These are phyloP conservation scores for Aureobasidium melanogenum DNA, from an alignment of 2,329 filamentous ascomycete species.

Conservation along the genomic window DNA sequence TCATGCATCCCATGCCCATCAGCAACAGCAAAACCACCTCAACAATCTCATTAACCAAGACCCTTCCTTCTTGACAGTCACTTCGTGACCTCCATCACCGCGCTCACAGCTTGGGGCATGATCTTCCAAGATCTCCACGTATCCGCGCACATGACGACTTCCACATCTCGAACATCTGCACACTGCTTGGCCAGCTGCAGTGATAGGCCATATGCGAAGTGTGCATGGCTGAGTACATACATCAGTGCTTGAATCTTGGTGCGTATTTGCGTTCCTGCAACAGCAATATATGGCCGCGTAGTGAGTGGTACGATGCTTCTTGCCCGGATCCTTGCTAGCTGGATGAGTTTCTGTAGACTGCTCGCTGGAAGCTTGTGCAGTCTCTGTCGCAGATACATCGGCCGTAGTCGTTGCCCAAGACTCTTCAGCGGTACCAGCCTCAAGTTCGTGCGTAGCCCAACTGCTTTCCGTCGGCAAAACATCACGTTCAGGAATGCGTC, in stretches of 20 bases:
- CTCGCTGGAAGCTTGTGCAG: neutral
- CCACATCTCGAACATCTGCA: neutral
- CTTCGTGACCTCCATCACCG: too few relatives aligned
- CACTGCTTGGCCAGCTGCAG: neutral
- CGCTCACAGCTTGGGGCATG: too few relatives aligned
- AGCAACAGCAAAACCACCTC: neutral
- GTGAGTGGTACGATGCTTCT: neutral
- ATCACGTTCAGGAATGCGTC: neutral
- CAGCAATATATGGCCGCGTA: neutral
- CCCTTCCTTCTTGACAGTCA: too few relatives aligned
- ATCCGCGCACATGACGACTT: neutral
- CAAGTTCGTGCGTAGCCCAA: neutral
- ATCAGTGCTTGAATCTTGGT: neutral
- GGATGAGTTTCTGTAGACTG: neutral
- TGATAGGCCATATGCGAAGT: neutral
- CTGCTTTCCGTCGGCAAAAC: neutral
- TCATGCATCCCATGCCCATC: neutral
- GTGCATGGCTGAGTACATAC: neutral
- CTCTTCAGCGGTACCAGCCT: neutral
- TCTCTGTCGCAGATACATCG: neutral
- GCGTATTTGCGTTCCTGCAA: neutral
- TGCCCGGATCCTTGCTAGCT: neutral
- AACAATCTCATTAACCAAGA: neutral
- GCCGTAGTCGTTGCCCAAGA: neutral
- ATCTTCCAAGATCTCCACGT: neutral